These are phyloP conservation scores for Phlyctochytrium bullatum DNA, from an alignment of 192 early-diverging fungal species.

Conservation along the genomic window DNA sequence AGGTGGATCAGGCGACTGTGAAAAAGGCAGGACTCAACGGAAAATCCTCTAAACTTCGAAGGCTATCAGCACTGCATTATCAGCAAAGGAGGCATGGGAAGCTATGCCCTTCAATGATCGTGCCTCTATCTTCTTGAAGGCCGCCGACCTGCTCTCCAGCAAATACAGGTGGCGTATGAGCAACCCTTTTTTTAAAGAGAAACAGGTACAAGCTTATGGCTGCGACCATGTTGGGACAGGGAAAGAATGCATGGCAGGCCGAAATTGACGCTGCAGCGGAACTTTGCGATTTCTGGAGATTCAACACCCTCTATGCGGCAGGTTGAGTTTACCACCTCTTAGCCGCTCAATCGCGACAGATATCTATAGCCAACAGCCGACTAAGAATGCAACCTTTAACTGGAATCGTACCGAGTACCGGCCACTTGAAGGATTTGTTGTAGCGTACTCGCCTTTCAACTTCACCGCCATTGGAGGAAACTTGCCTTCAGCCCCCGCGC, in stretches of 20 bases:
- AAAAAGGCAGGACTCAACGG: no score
- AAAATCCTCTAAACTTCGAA: no score
- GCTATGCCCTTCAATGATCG: conserved; percentile 91
- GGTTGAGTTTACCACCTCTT: conserved; percentile 22
- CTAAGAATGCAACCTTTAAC: conserved; percentile 73
- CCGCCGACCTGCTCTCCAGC: conserved; percentile 84
- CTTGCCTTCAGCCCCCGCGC: conserved; percentile 84
- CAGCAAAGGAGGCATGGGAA: conserved; percentile 87
- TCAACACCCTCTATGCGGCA: conserved; percentile 92
- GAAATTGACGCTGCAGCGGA: conserved; percentile 99
- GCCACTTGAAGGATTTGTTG: conserved; percentile 95
- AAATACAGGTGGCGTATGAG: conserved; percentile 83
- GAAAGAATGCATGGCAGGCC: conserved; percentile 98
- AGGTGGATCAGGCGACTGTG: conserved; percentile 70
- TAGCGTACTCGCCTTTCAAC: conserved; percentile 98
- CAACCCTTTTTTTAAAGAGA: conserved; percentile 16
- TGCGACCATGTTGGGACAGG: conserved; percentile 96
- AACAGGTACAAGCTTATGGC: conserved; percentile 83
- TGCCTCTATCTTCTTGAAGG: conserved; percentile 93
- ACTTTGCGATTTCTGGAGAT: conserved; percentile 91
- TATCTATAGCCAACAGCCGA: conserved; percentile 90
- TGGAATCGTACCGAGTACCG: conserved; percentile 99
- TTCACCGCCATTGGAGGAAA: conserved; percentile 99
- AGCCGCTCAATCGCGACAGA: no score
- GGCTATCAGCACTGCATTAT: conserved; percentile 85